Conservation (phyloP, 176 grass and related monocot genomes). For the Carex parvula region DNA sequence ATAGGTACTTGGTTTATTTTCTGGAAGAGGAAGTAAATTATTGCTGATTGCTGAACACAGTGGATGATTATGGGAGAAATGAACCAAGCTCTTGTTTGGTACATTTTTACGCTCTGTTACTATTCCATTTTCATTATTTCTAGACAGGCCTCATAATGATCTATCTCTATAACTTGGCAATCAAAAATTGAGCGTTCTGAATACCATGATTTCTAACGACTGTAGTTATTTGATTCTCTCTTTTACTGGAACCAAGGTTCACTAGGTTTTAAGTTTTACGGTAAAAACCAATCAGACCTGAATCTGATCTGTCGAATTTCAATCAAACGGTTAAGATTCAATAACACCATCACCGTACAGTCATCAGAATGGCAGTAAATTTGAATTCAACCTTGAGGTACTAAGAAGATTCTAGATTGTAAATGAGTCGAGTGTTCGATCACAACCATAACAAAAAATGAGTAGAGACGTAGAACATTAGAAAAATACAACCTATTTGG, state of each 20-base stretch:
- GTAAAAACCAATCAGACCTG: neutral
- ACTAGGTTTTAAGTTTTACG: neutral
- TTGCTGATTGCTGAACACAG: too few relatives aligned
- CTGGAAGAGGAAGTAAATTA: neutral
- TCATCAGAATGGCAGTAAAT: neutral
- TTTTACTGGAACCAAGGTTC: neutral
- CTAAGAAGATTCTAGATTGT: conserved; percentile 3
- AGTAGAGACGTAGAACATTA: neutral
- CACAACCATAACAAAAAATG: neutral
- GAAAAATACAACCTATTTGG: neutral
- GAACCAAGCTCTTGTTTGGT: neutral
- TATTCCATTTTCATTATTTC: neutral
- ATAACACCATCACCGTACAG: neutral
- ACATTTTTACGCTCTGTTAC: neutral
- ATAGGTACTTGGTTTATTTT: neutral
- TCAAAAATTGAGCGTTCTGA: neutral
- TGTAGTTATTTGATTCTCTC: neutral
- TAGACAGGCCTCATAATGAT: neutral
- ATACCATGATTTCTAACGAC: neutral
- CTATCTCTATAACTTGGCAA: neutral
- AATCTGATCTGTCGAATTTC: neutral
- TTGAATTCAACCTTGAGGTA: neutral
- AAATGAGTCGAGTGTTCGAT: neutral
- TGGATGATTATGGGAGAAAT: neutral
- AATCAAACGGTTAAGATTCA: neutral